Base-by-base conservation (phyloP, 208 protist species). In the Strigomonas galati region DNA sequence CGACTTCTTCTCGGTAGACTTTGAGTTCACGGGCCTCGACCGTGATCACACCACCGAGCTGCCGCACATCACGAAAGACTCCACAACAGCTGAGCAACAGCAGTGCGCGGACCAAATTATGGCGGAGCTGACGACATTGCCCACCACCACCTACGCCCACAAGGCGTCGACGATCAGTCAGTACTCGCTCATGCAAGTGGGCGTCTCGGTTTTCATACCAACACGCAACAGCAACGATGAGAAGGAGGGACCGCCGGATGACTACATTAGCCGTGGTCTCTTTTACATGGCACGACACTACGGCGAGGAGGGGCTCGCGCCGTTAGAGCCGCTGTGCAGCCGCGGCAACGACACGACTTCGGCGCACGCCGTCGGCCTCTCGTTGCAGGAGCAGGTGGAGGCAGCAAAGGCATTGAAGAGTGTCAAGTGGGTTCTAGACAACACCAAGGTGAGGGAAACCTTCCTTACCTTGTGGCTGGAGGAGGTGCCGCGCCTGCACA, bases 1-100 rank as follows among this genome's bases (percentile, higher is more conserved):
- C 35, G 30, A 40, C 31, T 92, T 76, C 65, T 73, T 87, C 14
- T 57, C 77, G 14, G 32, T 92, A 1, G 80, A 92, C 49, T 61
- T 88, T 19, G 85, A 92, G 65, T 92, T 89, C 65, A 81, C 72
- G 12, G 85, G 85, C 21, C 83, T 88, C 53, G 71, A 82, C 46
- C 69, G 55, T 24, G 67, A 71, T 0, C 23, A 43, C 6, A 17
- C 23, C 0, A 55, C 53, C 14, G 44, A 53, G 3, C 14, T 31
- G 15, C 5, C 52, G 2, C 7, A 9, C 5, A n/a, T 6, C 5
- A 26, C 7, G 49, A 44, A 19, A 2, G 23, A 59, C 12, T 40
- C 35, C 35, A 40, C 7, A 4, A 10, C 4, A 10, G 35, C 35
- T 14, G 35, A 40, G 35, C 35, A 10, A 4, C 28, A 2, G 1